These are phyloP conservation scores for Candida albicans DNA, from an alignment of 1,139 yeast species.

Conservation along the genomic window DNA sequence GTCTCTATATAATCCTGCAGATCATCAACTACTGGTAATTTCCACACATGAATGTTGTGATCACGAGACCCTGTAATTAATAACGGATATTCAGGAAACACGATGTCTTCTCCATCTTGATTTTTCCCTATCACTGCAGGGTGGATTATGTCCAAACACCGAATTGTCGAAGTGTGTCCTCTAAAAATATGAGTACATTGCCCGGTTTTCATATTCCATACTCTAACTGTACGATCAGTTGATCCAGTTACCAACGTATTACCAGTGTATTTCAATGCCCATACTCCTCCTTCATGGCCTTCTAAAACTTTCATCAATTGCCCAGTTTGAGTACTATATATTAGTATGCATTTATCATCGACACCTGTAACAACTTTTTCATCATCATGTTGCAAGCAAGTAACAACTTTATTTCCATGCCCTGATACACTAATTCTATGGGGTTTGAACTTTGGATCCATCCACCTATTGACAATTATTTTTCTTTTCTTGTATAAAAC, in stretches of 20 bases:
- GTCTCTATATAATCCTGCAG: slow-evolving; percentile 39
- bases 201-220: slow-evolving; percentile 81
- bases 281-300: slow-evolving; percentile 97
- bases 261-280: slow-evolving; percentile 94
- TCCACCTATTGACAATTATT: slow-evolving; percentile 77
- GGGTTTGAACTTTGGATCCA: slow-evolving; percentile 71
- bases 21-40: slow-evolving; percentile 60
- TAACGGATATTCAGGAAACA: slow-evolving; percentile 62
- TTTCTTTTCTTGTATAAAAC: slow-evolving; percentile 65
- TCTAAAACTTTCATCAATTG: slow-evolving; percentile 61
- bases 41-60: slow-evolving; percentile 87
- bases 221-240: slow-evolving; percentile 83
- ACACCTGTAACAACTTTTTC: slow-evolving; percentile 92
- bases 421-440: slow-evolving; percentile 69
- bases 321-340: slow-evolving; percentile 80
- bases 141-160: slow-evolving; percentile 82
- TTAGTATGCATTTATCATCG: slow-evolving; percentile 79
- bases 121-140: slow-evolving; percentile 62
- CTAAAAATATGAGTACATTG: slow-evolving; percentile 81
- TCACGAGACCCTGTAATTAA: slow-evolving; percentile 92
- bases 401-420: slow-evolving; percentile 75
- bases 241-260: slow-evolving; percentile 86
- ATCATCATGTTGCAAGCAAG: slow-evolving; percentile 91
- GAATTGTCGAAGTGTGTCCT: slow-evolving; percentile 90
- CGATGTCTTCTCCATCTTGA: slow-evolving; percentile 61